Evolutionary conservation across 1,284 basidiomycete species (phyloP).

Genomic region (Cutaneotrichosporon sp.): DNA sequence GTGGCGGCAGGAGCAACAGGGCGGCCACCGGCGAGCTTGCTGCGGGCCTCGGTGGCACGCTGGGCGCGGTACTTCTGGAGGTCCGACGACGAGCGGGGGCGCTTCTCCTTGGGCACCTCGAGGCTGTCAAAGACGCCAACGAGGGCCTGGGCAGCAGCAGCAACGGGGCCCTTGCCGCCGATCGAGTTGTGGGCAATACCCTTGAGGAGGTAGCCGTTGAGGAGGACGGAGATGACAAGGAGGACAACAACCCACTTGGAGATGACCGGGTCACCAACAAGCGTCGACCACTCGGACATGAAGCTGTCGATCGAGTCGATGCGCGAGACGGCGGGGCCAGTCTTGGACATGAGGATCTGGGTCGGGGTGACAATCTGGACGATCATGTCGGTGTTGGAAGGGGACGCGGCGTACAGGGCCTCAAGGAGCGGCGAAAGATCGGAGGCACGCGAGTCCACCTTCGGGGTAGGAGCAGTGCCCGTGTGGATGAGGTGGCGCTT

Average conservation of each 20-base stretch:
- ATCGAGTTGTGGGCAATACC: constrained; percentile 59
- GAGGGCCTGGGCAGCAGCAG: constrained; percentile 56
- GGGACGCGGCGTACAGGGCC: constrained; percentile 59
- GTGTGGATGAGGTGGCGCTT: constrained; percentile 59
- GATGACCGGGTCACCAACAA: constrained; percentile 92
- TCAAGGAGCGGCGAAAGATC: constrained; percentile 65
- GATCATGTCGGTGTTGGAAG: constrained; percentile 60
- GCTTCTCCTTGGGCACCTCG: constrained; percentile 19
- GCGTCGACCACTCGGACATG: constrained; percentile 90
- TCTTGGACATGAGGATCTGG: constrained; percentile 58
- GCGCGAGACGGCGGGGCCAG: constrained; percentile 36
- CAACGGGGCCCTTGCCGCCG: constrained; percentile 53
- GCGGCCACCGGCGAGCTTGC: constrained; percentile 13
- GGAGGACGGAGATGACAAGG: constrained; percentile 79
- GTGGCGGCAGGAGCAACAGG: neutral
- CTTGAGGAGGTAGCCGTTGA: constrained; percentile 94
- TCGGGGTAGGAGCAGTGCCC: constrained; percentile 31
- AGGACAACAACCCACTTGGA: constrained; percentile 94
- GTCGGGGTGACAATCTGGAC: constrained; percentile 72
- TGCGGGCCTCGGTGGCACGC: constrained; percentile 19
- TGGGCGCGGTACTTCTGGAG: constrained; percentile 18
- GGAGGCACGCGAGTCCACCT: constrained; percentile 55
- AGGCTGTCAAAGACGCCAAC: constrained; percentile 51
- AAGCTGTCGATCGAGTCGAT: constrained; percentile 71
- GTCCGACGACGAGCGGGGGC: constrained; percentile 19